Percentiles rank a stretch among this genome's conserved stretches.
Conservation (phyloP, 345 rosid genomes). For the Euphorbia pulcherrima region DNA sequence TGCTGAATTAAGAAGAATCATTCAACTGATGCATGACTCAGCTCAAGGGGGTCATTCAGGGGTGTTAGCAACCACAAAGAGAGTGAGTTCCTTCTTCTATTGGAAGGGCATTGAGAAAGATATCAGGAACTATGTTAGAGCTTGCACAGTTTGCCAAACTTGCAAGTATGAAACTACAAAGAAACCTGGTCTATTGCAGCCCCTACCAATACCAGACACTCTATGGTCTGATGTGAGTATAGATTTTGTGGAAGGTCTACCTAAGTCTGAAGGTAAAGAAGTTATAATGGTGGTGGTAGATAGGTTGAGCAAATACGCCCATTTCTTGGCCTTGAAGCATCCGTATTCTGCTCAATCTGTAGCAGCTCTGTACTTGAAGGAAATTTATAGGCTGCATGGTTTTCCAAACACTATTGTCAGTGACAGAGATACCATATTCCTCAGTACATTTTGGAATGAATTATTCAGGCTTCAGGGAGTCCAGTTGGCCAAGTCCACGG, state of each 20-base stretch:
- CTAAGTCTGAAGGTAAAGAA: not conserved
- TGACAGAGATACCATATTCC: too few species aligned
- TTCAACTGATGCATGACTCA: not conserved
- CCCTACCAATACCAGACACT: not conserved
- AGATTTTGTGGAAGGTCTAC: conserved; percentile 1
- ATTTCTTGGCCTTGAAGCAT: not conserved
- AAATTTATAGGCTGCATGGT: too few species aligned
- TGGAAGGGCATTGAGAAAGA: not conserved
- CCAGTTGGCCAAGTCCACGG: too few species aligned
- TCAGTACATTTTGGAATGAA: too few species aligned
- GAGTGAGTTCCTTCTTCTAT: not conserved
- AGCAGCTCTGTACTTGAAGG: too few species aligned
- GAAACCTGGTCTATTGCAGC: not conserved
- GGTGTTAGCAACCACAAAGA: not conserved
- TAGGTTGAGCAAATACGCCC: not conserved
- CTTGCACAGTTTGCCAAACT: not conserved
- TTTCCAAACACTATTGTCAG: too few species aligned
- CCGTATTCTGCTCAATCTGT: too few species aligned
- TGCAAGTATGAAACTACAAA: not conserved
- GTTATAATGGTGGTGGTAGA: conserved; percentile 2
- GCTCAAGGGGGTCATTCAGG: too few species aligned
- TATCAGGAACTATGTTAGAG: not conserved
- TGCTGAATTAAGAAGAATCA: not conserved
- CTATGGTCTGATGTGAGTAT: not conserved
- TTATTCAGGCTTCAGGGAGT: too few species aligned